Evolutionary conservation across 2,329 filamentous ascomycete species (phyloP).

Genomic region (Ilyonectria robusta): DNA sequence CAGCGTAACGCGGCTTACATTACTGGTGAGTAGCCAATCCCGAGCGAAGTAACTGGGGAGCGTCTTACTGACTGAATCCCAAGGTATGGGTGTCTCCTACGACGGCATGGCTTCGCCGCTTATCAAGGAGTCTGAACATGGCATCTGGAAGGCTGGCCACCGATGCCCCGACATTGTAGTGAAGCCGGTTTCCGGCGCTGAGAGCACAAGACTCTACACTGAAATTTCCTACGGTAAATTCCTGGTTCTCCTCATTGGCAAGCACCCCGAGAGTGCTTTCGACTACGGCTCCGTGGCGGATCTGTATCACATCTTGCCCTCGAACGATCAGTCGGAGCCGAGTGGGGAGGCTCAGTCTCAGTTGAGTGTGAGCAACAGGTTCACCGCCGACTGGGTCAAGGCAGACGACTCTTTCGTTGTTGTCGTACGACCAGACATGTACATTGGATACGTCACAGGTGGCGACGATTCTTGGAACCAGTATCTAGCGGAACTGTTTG

Average conservation of each 20-base stretch:
- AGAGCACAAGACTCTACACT: constrained; percentile 50
- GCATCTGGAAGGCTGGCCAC: constrained; percentile 56
- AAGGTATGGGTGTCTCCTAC: constrained; percentile 60
- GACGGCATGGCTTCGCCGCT: constrained; percentile 52
- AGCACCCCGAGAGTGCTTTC: constrained; percentile 13
- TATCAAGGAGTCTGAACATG: constrained; percentile 50
- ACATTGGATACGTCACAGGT: constrained; percentile 54
- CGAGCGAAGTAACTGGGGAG: neutral
- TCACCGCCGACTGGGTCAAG: constrained; percentile 50
- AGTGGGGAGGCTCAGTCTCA: constrained; percentile 3
- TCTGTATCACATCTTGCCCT: constrained; percentile 26
- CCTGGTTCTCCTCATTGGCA: constrained; percentile 44
- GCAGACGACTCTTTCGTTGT: constrained; percentile 34
- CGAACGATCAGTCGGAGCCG: neutral
- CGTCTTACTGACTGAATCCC: neutral
- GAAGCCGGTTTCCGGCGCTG: constrained; percentile 17
- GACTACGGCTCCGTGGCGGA: constrained; percentile 28
- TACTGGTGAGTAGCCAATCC: constrained; percentile 53
- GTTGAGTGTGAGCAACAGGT: constrained; percentile 34
- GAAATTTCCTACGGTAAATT: constrained; percentile 52
- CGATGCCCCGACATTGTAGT: constrained; percentile 56
- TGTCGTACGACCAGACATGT: constrained; percentile 59
- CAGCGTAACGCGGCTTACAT: constrained; percentile 64
- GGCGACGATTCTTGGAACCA: constrained; percentile 44
- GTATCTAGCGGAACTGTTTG: constrained; percentile 45